These are phyloP conservation scores for Crataegus laevigata DNA, from an alignment of 306 rosid species.

Conservation along the genomic window DNA sequence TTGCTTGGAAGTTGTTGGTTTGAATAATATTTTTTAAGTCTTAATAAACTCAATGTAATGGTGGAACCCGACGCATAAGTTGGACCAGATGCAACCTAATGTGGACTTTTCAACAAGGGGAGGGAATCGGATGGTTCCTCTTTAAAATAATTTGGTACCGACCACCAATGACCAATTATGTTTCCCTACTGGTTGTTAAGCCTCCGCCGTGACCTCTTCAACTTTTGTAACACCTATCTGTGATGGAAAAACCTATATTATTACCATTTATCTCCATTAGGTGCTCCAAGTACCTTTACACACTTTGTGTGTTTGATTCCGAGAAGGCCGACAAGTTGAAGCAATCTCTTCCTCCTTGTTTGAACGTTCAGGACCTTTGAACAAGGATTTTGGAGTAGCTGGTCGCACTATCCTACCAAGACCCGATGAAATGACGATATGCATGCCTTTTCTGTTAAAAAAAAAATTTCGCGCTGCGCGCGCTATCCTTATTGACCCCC, in stretches of 20 bases:
- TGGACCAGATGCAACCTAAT: not conserved
- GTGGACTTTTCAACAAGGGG: conserved; percentile 13
- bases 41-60: not conserved
- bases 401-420: too few species aligned
- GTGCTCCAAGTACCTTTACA: too few species aligned
- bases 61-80: not conserved
- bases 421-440: too few species aligned
- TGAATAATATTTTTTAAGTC: not conserved
- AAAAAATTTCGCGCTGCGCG: too few species aligned
- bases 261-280: not conserved
- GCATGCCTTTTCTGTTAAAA: too few species aligned
- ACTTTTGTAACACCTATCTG: not conserved
- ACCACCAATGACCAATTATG: not conserved
- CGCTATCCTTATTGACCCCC: too few species aligned
- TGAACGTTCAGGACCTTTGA: too few species aligned
- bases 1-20: not conserved
- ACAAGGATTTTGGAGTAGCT: too few species aligned
- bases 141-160: not conserved
- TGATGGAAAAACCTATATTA: not conserved
- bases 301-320: too few species aligned
- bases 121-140: not conserved
- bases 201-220: not conserved
- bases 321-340: too few species aligned
- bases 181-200: not conserved
- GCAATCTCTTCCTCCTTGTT: too few species aligned